Evolutionary conservation across 2,329 filamentous ascomycete species (phyloP).

Genomic region (Cytospora piceicola): DNA sequence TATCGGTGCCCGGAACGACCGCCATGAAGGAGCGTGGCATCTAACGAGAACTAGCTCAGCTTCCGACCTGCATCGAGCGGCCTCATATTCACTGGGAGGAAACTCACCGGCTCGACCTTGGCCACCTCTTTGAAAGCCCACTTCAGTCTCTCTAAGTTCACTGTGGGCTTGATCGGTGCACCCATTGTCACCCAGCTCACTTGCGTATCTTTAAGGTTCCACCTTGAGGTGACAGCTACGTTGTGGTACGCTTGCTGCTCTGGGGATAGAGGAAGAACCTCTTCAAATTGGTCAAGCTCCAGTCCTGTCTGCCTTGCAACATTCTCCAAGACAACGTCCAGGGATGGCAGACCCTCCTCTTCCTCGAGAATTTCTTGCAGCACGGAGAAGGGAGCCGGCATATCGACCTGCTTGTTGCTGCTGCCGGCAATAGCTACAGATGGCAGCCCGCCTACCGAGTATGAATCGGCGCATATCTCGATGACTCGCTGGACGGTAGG

Average conservation of each 20-base stretch:
- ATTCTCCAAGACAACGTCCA: background rate
- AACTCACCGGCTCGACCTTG: constrained; percentile 15
- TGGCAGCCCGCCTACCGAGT: background rate
- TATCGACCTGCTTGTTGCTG: background rate
- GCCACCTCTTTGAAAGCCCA: constrained; percentile 13
- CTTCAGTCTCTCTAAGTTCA: constrained; percentile 11
- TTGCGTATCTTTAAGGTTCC: background rate
- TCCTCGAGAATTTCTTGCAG: background rate
- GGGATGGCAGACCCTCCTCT: background rate
- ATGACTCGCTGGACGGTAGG: constrained; percentile 8
- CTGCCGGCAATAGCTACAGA: background rate
- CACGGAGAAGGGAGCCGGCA: constrained; percentile 12
- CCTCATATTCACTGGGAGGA: background rate
- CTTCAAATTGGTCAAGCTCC: constrained; percentile 6
- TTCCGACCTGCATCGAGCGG: background rate
- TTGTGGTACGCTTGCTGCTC: constrained; percentile 10
- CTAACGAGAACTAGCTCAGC: background rate
- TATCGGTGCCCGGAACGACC: background rate
- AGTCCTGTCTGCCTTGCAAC: constrained; percentile 8
- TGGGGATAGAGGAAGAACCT: background rate
- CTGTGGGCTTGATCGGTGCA: background rate
- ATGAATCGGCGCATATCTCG: constrained; percentile 1
- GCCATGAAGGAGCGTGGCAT: constrained; percentile 8
- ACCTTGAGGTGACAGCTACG: background rate
- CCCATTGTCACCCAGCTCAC: constrained; percentile 8